phyloP scores from a whole-genome alignment of 495 filamentous ascomycete genomes.

The Umbilicaria muhlenbergii region DNA sequence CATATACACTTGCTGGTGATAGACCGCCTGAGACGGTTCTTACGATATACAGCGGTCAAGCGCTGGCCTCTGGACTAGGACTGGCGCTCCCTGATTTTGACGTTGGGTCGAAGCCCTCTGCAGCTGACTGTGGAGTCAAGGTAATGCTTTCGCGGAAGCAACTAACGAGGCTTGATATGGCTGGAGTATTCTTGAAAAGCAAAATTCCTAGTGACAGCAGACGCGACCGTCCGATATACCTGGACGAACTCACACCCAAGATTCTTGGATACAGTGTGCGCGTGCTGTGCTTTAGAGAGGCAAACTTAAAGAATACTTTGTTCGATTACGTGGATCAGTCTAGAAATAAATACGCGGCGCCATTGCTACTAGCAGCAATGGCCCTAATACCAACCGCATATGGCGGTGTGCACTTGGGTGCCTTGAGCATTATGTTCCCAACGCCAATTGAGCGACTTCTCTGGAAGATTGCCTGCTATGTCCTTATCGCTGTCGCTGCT shows the following conservation, averaged over 20 bases:
- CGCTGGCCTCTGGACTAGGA: no score
- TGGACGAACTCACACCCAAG: background rate
- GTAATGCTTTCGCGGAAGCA: no score
- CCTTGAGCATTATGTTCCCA: conserved; percentile 18
- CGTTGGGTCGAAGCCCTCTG: no score
- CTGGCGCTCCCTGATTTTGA: no score
- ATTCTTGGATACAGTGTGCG: background rate
- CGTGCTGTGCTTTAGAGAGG: background rate
- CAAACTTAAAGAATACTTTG: background rate
- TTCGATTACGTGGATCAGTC: background rate
- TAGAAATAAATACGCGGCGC: background rate
- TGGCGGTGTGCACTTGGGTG: conserved; percentile 12
- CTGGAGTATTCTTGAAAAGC: no score
- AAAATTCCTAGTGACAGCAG: background rate
- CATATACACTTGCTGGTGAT: no score
- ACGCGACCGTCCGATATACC: background rate
- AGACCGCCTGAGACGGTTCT: no score
- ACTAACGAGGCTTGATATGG: no score
- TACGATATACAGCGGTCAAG: no score
- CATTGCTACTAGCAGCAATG: background rate
- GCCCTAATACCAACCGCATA: conserved; percentile 1
- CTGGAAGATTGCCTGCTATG: conserved; percentile 9
- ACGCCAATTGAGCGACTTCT: conserved; percentile 14
- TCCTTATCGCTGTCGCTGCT: background rate
- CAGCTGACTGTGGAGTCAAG: no score